A percentile compares a stretch with the other conserved stretches of the same genome.
These are phyloP conservation scores for Dipteronia dyeriana DNA, from an alignment of 345 rosid genomes.

Conservation along the genomic window DNA sequence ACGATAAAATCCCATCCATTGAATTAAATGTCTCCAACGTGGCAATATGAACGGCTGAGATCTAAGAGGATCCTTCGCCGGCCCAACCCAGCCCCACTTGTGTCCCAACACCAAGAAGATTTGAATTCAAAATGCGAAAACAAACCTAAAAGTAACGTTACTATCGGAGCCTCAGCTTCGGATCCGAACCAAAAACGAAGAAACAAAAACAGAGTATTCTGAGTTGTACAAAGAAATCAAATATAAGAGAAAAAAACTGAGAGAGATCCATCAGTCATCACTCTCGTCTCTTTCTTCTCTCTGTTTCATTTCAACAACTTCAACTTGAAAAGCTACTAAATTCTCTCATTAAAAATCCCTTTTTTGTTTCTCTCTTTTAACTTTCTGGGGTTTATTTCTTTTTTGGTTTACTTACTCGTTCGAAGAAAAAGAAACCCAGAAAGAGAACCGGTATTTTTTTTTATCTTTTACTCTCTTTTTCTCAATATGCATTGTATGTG, in stretches of 20 bases:
- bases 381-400: background rate
- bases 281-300: background rate
- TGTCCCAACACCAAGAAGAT: slow-evolving; percentile 15
- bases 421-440: background rate
- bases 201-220: background rate
- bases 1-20: no score
- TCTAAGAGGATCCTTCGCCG: slow-evolving; percentile 4
- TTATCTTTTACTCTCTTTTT: slow-evolving; percentile 7
- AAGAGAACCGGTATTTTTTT: slow-evolving; percentile 3
- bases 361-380: background rate
- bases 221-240: background rate
- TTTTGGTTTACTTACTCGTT: background rate
- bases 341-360: no score
- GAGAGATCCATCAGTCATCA: background rate
- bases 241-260: background rate
- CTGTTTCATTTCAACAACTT: background rate
- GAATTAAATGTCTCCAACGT: background rate
- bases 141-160: slow-evolving; percentile 29
- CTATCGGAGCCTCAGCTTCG: slow-evolving; percentile 7
- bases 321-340: background rate
- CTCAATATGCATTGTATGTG: background rate
- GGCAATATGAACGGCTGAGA: slow-evolving; percentile 13
- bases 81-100: background rate
- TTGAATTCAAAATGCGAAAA: slow-evolving; percentile 33
- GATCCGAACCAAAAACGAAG: slow-evolving; percentile 2